Evolutionary conservation across 148 eudicot species (phyloP).

Genomic region (Cornus controversa): DNA sequence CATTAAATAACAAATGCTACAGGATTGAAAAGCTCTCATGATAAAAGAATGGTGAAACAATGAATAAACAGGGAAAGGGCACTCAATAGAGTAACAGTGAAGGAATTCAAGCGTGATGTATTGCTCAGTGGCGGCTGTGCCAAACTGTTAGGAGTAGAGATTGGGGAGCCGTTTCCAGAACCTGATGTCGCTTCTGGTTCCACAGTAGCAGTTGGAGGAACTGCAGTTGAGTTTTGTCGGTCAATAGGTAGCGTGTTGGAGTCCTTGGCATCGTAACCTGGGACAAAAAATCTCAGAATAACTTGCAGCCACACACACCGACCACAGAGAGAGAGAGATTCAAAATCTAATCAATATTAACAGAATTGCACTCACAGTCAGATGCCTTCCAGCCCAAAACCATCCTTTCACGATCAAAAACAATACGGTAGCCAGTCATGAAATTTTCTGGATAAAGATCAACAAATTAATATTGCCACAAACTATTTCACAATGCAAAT

Average conservation of each 20-base stretch:
- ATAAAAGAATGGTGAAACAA: neutral
- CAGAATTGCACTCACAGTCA: slow-evolving; percentile 54
- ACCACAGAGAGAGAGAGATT: neutral
- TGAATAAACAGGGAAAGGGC: neutral
- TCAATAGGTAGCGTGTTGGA: neutral
- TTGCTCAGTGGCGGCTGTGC: neutral
- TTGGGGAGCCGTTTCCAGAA: neutral
- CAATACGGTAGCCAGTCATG: slow-evolving; percentile 80
- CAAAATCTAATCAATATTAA: neutral
- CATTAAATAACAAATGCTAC: neutral
- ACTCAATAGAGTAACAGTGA: neutral
- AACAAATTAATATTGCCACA: too few relatives aligned
- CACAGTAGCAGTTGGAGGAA: neutral
- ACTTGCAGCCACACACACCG: neutral
- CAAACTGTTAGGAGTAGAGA: neutral
- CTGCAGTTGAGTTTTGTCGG: neutral
- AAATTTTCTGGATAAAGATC: slow-evolving; percentile 62
- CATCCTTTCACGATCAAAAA: slow-evolving; percentile 78
- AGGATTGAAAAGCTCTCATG: neutral
- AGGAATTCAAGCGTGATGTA: neutral
- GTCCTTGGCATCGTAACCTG: slow-evolving; percentile 1
- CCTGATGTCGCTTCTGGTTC: neutral
- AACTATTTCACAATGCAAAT: neutral
- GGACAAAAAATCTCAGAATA: neutral
- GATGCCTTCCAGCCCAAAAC: slow-evolving; percentile 82